Evolutionary conservation across 148 eudicot genomes (phyloP).

Genomic region (Cornus kousa): DNA sequence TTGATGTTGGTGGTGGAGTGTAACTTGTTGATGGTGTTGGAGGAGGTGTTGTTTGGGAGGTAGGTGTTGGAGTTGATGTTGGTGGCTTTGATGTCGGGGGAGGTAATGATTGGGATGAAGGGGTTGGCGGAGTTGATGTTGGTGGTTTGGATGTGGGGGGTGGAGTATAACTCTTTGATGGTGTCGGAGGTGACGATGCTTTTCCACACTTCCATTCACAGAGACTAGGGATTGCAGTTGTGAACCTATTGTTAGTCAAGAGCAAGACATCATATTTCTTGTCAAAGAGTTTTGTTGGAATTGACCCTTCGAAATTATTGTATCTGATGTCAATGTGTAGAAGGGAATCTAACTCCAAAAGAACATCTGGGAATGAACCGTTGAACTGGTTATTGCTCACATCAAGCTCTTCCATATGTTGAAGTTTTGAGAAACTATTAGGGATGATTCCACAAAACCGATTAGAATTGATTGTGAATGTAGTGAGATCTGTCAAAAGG

Average conservation of each 20-base stretch:
- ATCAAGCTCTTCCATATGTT: constrained; percentile 53
- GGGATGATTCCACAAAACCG: constrained; percentile 81
- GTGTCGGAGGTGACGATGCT: not conserved
- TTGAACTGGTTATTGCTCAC: constrained; percentile 79
- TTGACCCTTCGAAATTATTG: constrained; percentile 69
- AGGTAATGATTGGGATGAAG: not conserved
- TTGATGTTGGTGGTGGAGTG: no score
- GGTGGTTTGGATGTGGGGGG: no score
- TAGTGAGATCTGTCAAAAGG: constrained; percentile 49
- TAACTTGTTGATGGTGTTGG: no score
- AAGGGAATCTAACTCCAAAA: constrained; percentile 40
- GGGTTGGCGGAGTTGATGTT: no score
- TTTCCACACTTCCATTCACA: constrained; percentile 49
- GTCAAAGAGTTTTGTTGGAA: constrained; percentile 57
- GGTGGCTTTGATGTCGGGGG: constrained; percentile 5
- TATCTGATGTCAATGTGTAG: constrained; percentile 56
- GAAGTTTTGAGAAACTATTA: constrained; percentile 33
- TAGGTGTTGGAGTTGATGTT: constrained; percentile 1
- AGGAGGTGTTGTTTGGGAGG: not conserved
- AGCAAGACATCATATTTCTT: constrained; percentile 57
- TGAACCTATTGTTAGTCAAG: constrained; percentile 62
- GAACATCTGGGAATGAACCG: constrained; percentile 57
- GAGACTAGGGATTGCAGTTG: constrained; percentile 52
- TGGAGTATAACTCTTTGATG: no score
- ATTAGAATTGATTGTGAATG: constrained; percentile 63